phyloP scores from a whole-genome alignment of 176 grass and related monocot genomes.

The Alloteropsis semialata region DNA sequence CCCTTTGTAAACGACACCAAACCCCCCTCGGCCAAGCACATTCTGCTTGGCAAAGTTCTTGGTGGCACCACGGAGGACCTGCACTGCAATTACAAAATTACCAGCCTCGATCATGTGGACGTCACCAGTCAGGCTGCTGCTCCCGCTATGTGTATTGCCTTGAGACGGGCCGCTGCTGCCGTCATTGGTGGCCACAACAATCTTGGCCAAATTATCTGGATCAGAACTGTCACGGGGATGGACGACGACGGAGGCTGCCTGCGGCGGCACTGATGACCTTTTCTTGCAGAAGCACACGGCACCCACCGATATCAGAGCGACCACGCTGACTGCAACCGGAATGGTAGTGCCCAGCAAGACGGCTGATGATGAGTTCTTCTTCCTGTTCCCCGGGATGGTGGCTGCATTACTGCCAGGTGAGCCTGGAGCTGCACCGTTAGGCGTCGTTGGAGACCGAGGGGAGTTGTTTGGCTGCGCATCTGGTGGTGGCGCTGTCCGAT shows the following conservation, averaged over 20 bases:
- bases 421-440: neutral
- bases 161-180: conserved; percentile 23
- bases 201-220: conserved; percentile 62
- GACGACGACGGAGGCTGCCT: conserved; percentile 41
- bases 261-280: conserved; percentile 19
- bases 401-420: neutral
- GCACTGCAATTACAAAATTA: conserved; percentile 69
- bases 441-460: neutral
- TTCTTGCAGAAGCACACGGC: conserved; percentile 32
- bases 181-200: conserved; percentile 42
- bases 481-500: neutral
- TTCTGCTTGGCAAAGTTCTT: conserved; percentile 75
- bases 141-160: conserved; percentile 30
- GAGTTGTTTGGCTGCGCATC: neutral
- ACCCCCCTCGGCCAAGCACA: conserved; percentile 80
- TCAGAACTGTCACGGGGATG: conserved; percentile 56
- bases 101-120: conserved; percentile 49
- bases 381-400: neutral
- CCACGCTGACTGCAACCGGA: conserved; percentile 36
- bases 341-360: conserved; percentile 40
- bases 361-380: conserved; percentile 5
- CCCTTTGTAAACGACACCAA: conserved; percentile 87
- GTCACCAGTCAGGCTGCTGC: conserved; percentile 33
- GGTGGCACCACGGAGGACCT: conserved; percentile 69
- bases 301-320: neutral